Evolutionary conservation across 345 rosid genomes (phyloP), one percentile per base, ranked within the genome.

Genomic region (Lepidium didymum): DNA sequence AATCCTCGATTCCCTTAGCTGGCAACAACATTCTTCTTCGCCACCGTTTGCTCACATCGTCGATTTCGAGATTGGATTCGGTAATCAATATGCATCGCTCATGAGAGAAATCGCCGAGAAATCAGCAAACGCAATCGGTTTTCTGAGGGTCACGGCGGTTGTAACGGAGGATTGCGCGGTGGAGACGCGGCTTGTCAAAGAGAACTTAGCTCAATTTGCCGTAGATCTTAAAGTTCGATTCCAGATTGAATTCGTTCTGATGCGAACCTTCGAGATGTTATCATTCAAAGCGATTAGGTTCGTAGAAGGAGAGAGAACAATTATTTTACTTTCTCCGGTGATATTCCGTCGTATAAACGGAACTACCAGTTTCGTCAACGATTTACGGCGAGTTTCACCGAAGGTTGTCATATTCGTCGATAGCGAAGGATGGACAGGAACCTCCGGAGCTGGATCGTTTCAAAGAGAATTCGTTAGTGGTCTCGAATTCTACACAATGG

Each of bases 31-130:
- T 6, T 12, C 29, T 1, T 41, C 71, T 33, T 59, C 62, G 0
- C 19, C 45, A 0, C 16, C 29, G 21, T 70, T 62, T 56, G 68
- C 38, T 67, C 98, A 90, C 76, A 73, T 93, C 16, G 75, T 93
- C 4, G 97, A 90, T 47, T 93, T 93, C 50, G 96, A 93, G 23
- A 87, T 93, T 67, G 97, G 96, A 35, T 70, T 88, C 37, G 94
- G 96, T 0, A 82, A 88, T 38, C 96, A 89, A 46, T 92, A 92
- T 75, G 88, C 98, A 18, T 92, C 95, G 6, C 75, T 92, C 37
- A 81, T 92, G 87, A 77, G 81, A 66, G 96, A 87, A 64, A 75
- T 92, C 11, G 86, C 80, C 1, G 96, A 86, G 37, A 79, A 75
- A 58, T 64, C 77, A 3, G 75, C 54, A 1, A 44, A 74, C 64